Conservation (phyloP, 1,284 basidiomycete genomes). For the Ceratobasidium sp. region DNA sequence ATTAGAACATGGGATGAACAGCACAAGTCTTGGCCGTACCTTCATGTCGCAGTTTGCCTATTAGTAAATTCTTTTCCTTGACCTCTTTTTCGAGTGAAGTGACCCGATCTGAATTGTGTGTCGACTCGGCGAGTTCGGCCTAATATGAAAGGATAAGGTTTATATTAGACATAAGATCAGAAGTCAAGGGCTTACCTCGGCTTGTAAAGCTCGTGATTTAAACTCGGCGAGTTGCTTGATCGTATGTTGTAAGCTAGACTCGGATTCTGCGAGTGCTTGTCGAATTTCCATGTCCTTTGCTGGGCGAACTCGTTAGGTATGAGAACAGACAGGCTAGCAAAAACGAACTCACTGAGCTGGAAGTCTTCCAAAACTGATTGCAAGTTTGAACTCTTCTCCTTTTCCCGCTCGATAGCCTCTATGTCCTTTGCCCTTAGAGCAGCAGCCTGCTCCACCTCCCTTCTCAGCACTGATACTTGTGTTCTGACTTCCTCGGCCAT, state of each 20-base stretch:
- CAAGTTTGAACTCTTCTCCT: constrained; percentile 80
- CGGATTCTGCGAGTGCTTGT: constrained; percentile 82
- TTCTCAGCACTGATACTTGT: constrained; percentile 63
- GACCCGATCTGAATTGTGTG: constrained; percentile 69
- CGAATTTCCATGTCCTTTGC: constrained; percentile 78
- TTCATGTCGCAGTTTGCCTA: constrained; percentile 94
- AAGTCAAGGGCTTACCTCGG: constrained; percentile 66
- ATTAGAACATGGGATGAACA: not conserved
- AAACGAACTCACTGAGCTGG: constrained; percentile 72
- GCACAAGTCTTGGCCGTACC: constrained; percentile 55
- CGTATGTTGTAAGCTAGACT: constrained; percentile 71
- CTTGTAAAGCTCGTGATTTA: constrained; percentile 83
- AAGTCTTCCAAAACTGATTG: constrained; percentile 96
- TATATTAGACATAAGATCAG: not conserved
- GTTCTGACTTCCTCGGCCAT: constrained; percentile 71
- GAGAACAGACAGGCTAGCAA: not conserved
- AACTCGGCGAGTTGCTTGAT: constrained; percentile 82
- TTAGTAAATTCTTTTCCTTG: constrained; percentile 91
- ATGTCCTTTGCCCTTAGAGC: constrained; percentile 58
- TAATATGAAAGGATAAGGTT: constrained; percentile 2
- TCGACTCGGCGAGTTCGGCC: constrained; percentile 70
- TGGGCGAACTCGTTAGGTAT: constrained; percentile 45
- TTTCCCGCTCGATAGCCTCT: constrained; percentile 71
- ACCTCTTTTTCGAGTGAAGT: constrained; percentile 84
- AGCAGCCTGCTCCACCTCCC: constrained; percentile 72